Evolutionary conservation across 768 basidiomycete genomes (phyloP).

Genomic region (Suillus subaureus): DNA sequence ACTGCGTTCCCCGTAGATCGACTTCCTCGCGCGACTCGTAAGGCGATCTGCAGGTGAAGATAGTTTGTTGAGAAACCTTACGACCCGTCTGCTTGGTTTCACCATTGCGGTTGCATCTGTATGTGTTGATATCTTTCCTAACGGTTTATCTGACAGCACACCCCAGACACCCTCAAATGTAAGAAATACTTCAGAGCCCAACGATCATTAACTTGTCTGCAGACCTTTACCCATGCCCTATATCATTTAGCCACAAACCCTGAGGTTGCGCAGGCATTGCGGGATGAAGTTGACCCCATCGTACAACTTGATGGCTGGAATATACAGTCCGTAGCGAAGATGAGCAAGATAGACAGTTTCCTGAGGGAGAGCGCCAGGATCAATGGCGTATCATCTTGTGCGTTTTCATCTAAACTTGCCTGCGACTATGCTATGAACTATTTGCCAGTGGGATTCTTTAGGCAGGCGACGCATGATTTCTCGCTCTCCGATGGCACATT

Average conservation of each 20-base stretch:
- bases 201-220: background rate
- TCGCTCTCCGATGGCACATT: conserved; percentile 42
- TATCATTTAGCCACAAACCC: conserved; percentile 39
- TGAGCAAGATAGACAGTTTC: conserved; percentile 45
- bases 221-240: conserved; percentile 39
- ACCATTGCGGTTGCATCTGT: conserved; percentile 28
- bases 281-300: conserved; percentile 39
- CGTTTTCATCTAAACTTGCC: background rate
- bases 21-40: conserved; percentile 36
- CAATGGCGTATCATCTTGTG: conserved; percentile 30
- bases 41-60: conserved; percentile 27
- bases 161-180: conserved; percentile 24
- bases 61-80: conserved; percentile 23
- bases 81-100: conserved; percentile 16
- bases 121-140: background rate
- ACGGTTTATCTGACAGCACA: background rate
- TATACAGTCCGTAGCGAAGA: conserved; percentile 28
- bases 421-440: background rate
- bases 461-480: conserved; percentile 35
- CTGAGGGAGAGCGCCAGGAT: conserved; percentile 39
- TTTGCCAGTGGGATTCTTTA: conserved; percentile 29
- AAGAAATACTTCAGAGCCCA: conserved; percentile 3
- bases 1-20: conserved; percentile 22
- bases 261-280: conserved; percentile 35
- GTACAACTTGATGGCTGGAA: conserved; percentile 32